Evolutionary conservation across 306 rosid genomes (phyloP).

Genomic region (barrel medic (Medicago truncatula)): MtrunA17r5.0-ANR NC_053044.1:32256501-32257000

Average conservation of each 20-base stretch:
- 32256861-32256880: conserved; percentile 53
- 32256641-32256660: not conserved
- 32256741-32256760: conserved; percentile 58
- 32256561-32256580: conserved; percentile 11
- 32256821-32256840: conserved; percentile 57
- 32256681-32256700: not conserved
- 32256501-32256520: conserved; percentile 54
- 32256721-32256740: conserved; percentile 56
- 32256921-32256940: conserved; percentile 44
- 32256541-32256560: conserved; percentile 47
- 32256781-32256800: conserved; percentile 40
- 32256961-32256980: conserved; percentile 53
- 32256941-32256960: conserved; percentile 42
- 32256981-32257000: conserved; percentile 33
- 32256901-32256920: conserved; percentile 56
- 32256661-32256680: not conserved
- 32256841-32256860: conserved; percentile 56
- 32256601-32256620: conserved; percentile 14
- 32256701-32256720: conserved; percentile 52
- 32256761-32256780: conserved; percentile 57
- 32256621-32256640: not conserved
- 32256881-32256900: conserved; percentile 57
- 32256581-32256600: conserved; percentile 22
- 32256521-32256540: conserved; percentile 60
- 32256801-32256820: conserved; percentile 42